Base-by-base conservation (phyloP, 768 basidiomycete species). In the Mycena olivaceomarginata region DNA sequence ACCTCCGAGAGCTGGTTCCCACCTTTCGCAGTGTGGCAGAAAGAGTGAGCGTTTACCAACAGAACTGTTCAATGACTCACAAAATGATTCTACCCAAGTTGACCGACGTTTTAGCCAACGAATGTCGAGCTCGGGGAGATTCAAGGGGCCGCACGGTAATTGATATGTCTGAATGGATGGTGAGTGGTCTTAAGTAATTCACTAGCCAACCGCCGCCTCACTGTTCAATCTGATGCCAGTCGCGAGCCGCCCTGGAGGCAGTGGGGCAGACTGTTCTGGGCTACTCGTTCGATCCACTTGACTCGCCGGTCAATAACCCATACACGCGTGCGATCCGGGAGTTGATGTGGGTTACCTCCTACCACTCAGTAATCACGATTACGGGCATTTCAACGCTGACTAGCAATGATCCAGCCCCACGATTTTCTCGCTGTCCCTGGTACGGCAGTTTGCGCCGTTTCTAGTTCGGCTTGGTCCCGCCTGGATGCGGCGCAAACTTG, bases 211-310 rank as follows among this genome's bases (percentile, higher is more conserved):
- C 9, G 18, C 7, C 11, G 7, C 46, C 3, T 46, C 20, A 39
- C 40, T 15, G 2, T 15, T 12, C 40, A 46, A 8, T 9, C 1
- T 22, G 4, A 43, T 41, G 37, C 13, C 7, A 72, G 82, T 87
- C 85, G 25, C 85, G 89, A 22, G 85, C 88, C 6, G 87, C 90
- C 18, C 82, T 90, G 9, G 89, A 90, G 76, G 83, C 85, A 0
- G 85, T 89, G 15, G 90, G 89, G 16, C 86, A 86, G 75, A 85
- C 88, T 5, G 84, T 90, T 31, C 82, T 90, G 2, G 88, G 87
- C 0, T 88, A 90, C 76, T 89, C 88, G 15, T 90, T 90, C 76
- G 88, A 90, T 75, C 88, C 89, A 2, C 83, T 90, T 12, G 87
- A 89, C 59, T 86, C 87, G 18, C 82, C 83, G 10, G 81, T 85